Conservation (phyloP, 805 yeast genomes). For the Spathaspora arborariae region DNA sequence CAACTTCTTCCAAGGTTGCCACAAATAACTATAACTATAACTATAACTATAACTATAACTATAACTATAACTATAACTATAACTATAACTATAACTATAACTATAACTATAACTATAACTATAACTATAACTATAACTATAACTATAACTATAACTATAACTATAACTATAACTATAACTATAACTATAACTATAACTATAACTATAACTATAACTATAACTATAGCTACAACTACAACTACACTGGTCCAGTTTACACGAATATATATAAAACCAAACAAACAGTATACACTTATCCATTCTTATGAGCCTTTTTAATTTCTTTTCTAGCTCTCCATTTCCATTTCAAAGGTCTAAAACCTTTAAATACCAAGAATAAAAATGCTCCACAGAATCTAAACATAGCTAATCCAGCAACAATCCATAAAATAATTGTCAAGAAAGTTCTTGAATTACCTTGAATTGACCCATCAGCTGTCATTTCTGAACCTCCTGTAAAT, state of each 20-base stretch:
- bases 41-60: too few species aligned
- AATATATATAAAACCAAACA: neutral
- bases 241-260: neutral
- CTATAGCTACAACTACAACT: neutral
- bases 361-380: constrained; percentile 46
- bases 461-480: constrained; percentile 25
- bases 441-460: constrained; percentile 56
- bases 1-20: too few species aligned
- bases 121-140: too few species aligned
- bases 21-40: too few species aligned
- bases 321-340: constrained; percentile 21
- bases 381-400: constrained; percentile 77
- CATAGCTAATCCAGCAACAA: constrained; percentile 86
- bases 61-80: too few species aligned
- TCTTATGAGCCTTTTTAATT: constrained; percentile 4
- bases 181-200: too few species aligned
- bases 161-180: too few species aligned
- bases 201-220: too few species aligned
- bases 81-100: too few species aligned
- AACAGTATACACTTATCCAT: neutral
- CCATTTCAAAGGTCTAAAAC: constrained; percentile 40
- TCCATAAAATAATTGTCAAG: constrained; percentile 83
- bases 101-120: too few species aligned
- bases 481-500: constrained; percentile 28
- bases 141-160: too few species aligned